Base-by-base conservation (phyloP, 495 filamentous ascomycete species). In the Penicillium waksmanii region DNA sequence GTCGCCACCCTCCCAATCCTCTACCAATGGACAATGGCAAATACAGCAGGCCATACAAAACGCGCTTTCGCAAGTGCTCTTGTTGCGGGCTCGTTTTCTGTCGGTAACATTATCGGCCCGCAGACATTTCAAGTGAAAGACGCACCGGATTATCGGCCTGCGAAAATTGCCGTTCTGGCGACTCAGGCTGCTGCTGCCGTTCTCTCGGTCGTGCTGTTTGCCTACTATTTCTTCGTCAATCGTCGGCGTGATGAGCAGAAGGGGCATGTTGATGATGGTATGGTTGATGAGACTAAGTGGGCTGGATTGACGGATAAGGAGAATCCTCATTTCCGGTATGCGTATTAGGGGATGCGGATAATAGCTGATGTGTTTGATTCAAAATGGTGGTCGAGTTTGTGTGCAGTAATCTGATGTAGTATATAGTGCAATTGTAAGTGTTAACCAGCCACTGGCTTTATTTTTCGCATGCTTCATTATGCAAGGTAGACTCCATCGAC, bases 81-180 rank as follows among this genome's bases (percentile, higher is more conserved):
- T 18, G 69, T 89, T 38, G 75, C 79, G 18, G 82, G 78, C 3
- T 82, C 79, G 15, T 89, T 88, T 73, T 84, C 79, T 2, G 67
- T 88, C 5, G 86, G 84, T 11, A 88, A 84, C 62, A 87, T 89
- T 60, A 87, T 89, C 65, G 84, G 87, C 0, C 85, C 86, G 4
- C 86, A 89, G 68, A 83, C 88, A 3, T 89, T 89, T 63, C 80
- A 81, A 47, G 73, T 75, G 0, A 71, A 63, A 10, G 85, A 88
- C 63, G 83, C 82, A 8, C 87, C 87, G 0, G 73, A 81, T 5
- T 88, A 85, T 63, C 79, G 68, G 10, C 85, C 85, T 1, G 87
- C 87, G 5, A 89, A 89, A 70, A 80, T 89, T 46, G 73, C 83
- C 0, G 79, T 88, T 9, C 63, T 85, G 36, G 81, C 75, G 0